Percentiles rank a stretch among this genome's conserved stretches.
These are phyloP conservation scores for Lachnellula subtilissima DNA, from an alignment of 2,329 filamentous ascomycete genomes.

Conservation along the genomic window DNA sequence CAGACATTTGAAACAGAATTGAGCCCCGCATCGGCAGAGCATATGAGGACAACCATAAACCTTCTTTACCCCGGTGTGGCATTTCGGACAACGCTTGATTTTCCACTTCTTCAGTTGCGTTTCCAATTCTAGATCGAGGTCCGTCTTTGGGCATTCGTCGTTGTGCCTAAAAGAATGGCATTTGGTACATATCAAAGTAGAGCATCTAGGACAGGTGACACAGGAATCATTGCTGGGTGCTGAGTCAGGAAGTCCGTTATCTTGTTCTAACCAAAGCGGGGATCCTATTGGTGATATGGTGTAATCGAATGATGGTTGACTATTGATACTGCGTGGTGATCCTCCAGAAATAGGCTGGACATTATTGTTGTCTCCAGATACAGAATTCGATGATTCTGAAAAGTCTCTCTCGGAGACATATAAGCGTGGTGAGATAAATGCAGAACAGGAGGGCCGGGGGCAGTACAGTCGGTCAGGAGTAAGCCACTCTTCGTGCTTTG, in stretches of 20 bases:
- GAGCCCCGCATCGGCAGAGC: too few relatives aligned
- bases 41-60: too few relatives aligned
- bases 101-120: constrained; percentile 38
- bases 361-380: not conserved
- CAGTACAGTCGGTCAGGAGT: constrained; percentile 44
- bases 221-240: constrained; percentile 8
- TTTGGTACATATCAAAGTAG: constrained; percentile 36
- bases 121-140: constrained; percentile 33
- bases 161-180: constrained; percentile 41
- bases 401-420: constrained; percentile 17
- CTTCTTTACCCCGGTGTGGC: too few relatives aligned
- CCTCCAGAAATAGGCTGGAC: not conserved
- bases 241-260: not conserved
- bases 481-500: constrained; percentile 44
- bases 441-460: constrained; percentile 42
- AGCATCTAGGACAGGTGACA: constrained; percentile 42
- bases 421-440: constrained; percentile 37
- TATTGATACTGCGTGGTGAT: constrained; percentile 2
- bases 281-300: too few relatives aligned
- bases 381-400: not conserved
- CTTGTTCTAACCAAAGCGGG: not conserved
- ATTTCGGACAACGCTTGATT: constrained; percentile 45
- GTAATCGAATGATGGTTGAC: too few relatives aligned
- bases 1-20: too few relatives aligned
- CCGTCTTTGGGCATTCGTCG: constrained; percentile 34